Base-by-base conservation (phyloP, 2,329 filamentous ascomycete genomes). In the Emericellopsis cladophorae region DNA sequence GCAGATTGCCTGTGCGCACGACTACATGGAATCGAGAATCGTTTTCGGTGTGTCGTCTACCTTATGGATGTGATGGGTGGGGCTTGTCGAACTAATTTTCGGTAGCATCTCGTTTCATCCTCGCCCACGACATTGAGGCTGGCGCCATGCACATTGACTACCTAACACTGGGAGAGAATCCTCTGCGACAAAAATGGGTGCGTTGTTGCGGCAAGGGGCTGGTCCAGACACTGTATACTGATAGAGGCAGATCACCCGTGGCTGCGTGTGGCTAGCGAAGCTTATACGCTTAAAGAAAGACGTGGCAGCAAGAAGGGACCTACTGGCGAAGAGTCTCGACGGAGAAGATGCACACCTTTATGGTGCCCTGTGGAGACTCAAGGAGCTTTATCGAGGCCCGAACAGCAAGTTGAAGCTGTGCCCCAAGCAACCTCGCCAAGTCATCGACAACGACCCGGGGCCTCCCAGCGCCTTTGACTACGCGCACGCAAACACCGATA, bases 401-500 rank as follows among this genome's bases (percentile, higher is more conserved):
- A 29, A 29, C 26, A 29, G 26, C 10, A 37, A 37, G 21, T n/a
- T n/a, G 35, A 23, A 23, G 10, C 9, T 31, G 7, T 23, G 22
- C 22, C 14, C 23, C n/a, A 32, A 32, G 11, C 10, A 32, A 7
- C 38, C 38, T 10, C 26, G 38, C n/a, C 24, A 40, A 26, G 23
- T 7, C 16, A 26, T 40, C 7, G 38, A 40, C 31, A 14, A 6
- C 15, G 38, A 40, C 10, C 14, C 38, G 7, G 38, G 38, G 5
- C 38, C 38, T 8, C 38, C 38, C 10, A 40, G 38, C 38, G 29
- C 38, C 15, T 33, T 40, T 15, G 38, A 40, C 38, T 40, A 33
- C 16, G 38, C 38, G 22, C 14, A 32, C 29, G 18, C 16, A 4
- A 29, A 40, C 18, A 16, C 31, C 26, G 26, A 29, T 7, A 29